Evolutionary conservation across 2,329 filamentous ascomycete genomes (phyloP), one percentile per base, ranked within the genome.

Genomic region (Chrysoporthe austroafricana): DNA sequence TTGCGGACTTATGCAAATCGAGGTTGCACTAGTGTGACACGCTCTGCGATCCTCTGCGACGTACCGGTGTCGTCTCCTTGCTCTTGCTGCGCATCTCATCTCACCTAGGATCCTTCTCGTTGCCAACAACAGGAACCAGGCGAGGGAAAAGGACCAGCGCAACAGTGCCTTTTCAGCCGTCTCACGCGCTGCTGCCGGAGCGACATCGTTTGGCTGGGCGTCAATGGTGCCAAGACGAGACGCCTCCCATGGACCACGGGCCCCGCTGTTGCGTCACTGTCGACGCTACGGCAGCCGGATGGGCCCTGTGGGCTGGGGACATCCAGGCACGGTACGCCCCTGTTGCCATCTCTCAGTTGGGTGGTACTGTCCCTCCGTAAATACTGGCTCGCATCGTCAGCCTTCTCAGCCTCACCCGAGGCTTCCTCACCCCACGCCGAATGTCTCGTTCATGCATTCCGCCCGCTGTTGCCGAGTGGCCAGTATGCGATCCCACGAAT

Each of bases 241-340:
- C 60, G 21, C 48, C 16, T 13, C 26, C 36, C 11, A 21, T 26
- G 11, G 39, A n/a, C n/a, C n/a, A 43, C n/a, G 54, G 61, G 46
- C 61, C 21, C 61, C 61, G 61, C 61, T 42, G 61, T 52, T 63
- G 26, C 61, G 46, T 52, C 46, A 43, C 61, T 52, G 32, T 63
- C n/a, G 7, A 63, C 43, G 61, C 50, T n/a, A 48, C 46, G 5
- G 18, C 2, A 9, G 3, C 36, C 48, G 26, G 36, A 11, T 63
- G 54, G 54, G 34, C 18, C 34, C 18, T 39, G 54, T 21, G 36
- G 43, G 61, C 61, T 54, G 34, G 61, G 61, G n/a, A 36, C 13
- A 39, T 34, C 43, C 60, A 50, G 60, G 59, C 59, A 62, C 21
- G 6, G 32, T 18, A 9, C 2, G 9, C 4, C 14, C 44, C 44